A percentile compares a stretch with the other conserved stretches of the same genome.
Conservation (phyloP, 768 basidiomycete species). For the Plicaturopsis crispa region DNA sequence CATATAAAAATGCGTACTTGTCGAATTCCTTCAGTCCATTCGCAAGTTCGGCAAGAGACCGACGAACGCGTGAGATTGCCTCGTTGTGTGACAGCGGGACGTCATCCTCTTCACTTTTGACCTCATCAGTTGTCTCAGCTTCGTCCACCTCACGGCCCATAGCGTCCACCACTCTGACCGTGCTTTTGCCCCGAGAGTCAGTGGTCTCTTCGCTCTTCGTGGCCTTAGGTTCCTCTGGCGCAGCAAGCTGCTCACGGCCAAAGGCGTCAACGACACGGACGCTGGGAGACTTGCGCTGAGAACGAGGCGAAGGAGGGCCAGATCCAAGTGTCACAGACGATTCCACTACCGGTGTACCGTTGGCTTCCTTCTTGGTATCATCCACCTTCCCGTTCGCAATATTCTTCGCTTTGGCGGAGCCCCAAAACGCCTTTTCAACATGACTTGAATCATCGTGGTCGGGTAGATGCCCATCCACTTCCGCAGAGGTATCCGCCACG, state of each 20-base stretch:
- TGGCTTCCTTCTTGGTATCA: background rate
- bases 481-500: too few relatives aligned
- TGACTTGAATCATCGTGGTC: too few relatives aligned
- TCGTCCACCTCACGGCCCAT: conserved; percentile 56
- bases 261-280: conserved; percentile 69
- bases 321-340: conserved; percentile 14
- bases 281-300: conserved; percentile 38
- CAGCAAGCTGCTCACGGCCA: conserved; percentile 37
- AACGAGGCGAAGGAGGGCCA: conserved; percentile 19
- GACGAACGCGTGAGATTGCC: conserved; percentile 48
- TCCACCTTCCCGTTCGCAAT: too few relatives aligned
- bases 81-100: conserved; percentile 34
- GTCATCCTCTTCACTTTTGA: conserved; percentile 12
- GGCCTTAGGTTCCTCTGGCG: conserved; percentile 10
- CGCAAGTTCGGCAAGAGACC: conserved; percentile 49
- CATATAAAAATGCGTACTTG: conserved; percentile 39
- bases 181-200: conserved; percentile 25
- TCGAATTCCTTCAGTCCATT: conserved; percentile 52
- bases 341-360: too few relatives aligned
- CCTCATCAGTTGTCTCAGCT: conserved; percentile 17
- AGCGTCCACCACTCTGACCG: conserved; percentile 58
- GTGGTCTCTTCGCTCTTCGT: conserved; percentile 2
- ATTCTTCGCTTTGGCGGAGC: too few relatives aligned
- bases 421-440: too few relatives aligned
- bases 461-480: too few relatives aligned